phyloP scores from a whole-genome alignment of 1,284 basidiomycete species.

The Moesziomyces sp. region DNA sequence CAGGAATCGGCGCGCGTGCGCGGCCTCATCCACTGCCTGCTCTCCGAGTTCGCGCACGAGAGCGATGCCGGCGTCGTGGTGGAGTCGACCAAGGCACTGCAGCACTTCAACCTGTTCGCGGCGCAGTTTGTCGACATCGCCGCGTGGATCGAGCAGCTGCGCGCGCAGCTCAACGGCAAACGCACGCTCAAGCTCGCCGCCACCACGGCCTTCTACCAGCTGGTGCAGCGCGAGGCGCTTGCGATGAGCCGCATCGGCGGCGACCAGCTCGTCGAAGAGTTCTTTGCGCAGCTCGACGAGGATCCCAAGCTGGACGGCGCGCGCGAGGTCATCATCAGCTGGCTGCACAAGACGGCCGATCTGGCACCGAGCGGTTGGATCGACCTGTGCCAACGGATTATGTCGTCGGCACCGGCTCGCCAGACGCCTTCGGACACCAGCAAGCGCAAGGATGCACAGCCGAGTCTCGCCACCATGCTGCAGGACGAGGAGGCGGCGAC shows the following conservation, averaged over 20 bases:
- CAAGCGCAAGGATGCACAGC: slow-evolving; percentile 29
- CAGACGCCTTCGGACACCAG: slow-evolving; percentile 7
- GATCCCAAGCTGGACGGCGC: slow-evolving; percentile 95
- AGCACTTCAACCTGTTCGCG: slow-evolving; percentile 96
- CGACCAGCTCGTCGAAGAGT: slow-evolving; percentile 89
- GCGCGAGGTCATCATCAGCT: slow-evolving; percentile 89
- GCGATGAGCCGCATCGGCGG: slow-evolving; percentile 93
- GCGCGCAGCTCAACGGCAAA: slow-evolving; percentile 44
- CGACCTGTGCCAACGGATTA: slow-evolving; percentile 94
- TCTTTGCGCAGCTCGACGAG: slow-evolving; percentile 93
- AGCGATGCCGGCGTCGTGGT: slow-evolving; percentile 85
- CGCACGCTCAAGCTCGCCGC: slow-evolving; percentile 86
- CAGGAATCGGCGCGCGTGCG: slow-evolving; percentile 84
- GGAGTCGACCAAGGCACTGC: slow-evolving; percentile 93
- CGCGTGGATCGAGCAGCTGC: slow-evolving; percentile 52
- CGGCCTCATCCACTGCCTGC: slow-evolving; percentile 82
- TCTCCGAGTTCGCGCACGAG: slow-evolving; percentile 85
- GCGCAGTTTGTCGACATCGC: slow-evolving; percentile 74
- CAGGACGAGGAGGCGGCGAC: slow-evolving; percentile 92
- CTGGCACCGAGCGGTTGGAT: slow-evolving; percentile 97
- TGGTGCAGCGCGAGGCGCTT: slow-evolving; percentile 93
- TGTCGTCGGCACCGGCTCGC: slow-evolving; percentile 69
- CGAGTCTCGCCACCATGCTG: slow-evolving; percentile 39
- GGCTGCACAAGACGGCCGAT: slow-evolving; percentile 93
- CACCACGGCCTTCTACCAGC: slow-evolving; percentile 94